Evolutionary conservation across 2,329 filamentous ascomycete genomes (phyloP).

Genomic region (Apiospora aurea): DNA sequence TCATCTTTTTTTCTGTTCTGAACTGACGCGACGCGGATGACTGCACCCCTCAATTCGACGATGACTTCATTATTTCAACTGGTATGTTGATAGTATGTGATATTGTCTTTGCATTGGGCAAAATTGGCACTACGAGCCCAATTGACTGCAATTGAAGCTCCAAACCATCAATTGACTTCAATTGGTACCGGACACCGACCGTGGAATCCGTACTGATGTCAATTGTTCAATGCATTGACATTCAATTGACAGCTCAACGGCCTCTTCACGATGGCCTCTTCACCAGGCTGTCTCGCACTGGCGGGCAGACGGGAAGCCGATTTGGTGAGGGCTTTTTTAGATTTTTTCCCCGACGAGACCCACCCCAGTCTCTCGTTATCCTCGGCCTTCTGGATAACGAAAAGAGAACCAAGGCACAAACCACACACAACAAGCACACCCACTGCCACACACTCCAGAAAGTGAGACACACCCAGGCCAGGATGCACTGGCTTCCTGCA

Average conservation of each 20-base stretch:
- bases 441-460: background rate
- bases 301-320: slow-evolving; percentile 4
- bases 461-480: background rate
- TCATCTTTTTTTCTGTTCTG: slow-evolving; percentile 1
- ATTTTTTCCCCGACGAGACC: slow-evolving; percentile 3
- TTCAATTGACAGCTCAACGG: background rate
- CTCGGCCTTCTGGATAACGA: slow-evolving; percentile 3
- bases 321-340: slow-evolving; percentile 20
- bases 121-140: background rate
- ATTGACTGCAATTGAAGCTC: slow-evolving; percentile 19
- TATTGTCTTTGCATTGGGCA: background rate
- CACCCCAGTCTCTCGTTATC: slow-evolving; percentile 12
- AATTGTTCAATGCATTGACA: background rate
- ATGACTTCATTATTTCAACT: slow-evolving; percentile 4
- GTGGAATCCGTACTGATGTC: no score
- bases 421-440: background rate
- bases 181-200: background rate
- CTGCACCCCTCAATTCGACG: background rate
- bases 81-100: background rate
- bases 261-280: background rate
- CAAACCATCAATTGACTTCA: slow-evolving; percentile 28
- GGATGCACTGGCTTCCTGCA: slow-evolving; percentile 7
- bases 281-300: background rate
- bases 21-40: background rate
- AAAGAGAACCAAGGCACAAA: background rate